Percentiles rank a stretch among this genome's conserved stretches.
Conservation (phyloP, 768 basidiomycete genomes). For the Pleurotus citrinopileatus region DNA sequence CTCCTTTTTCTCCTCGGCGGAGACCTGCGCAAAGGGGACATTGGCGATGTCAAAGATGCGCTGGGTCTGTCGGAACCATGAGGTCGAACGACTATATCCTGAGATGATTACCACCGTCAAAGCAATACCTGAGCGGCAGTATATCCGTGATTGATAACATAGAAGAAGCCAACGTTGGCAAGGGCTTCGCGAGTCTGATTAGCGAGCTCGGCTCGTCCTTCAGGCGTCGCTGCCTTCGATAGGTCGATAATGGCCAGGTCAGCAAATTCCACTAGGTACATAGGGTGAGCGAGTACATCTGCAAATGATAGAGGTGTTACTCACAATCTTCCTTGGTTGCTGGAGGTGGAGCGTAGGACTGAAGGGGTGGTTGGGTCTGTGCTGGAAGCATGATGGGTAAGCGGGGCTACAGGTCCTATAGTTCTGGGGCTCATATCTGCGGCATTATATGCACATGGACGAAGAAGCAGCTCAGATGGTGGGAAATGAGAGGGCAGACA, state of each 20-base stretch:
- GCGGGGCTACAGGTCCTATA: too few species aligned
- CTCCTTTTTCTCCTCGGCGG: constrained; percentile 37
- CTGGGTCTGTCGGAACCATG: constrained; percentile 26
- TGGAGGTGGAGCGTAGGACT: constrained; percentile 33
- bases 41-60: constrained; percentile 48
- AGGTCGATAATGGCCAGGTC: constrained; percentile 54
- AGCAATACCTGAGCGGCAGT: constrained; percentile 31
- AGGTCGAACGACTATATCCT: background rate
- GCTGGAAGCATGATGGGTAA: background rate
- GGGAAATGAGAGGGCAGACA: too few species aligned
- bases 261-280: constrained; percentile 33
- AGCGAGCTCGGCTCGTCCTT: constrained; percentile 36
- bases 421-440: too few species aligned
- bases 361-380: constrained; percentile 24
- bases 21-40: constrained; percentile 37
- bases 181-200: constrained; percentile 44
- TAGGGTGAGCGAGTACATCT: background rate
- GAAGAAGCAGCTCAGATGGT: too few species aligned
- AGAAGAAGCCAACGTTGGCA: constrained; percentile 43
- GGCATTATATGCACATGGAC: background rate
- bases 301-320: constrained; percentile 14
- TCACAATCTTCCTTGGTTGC: constrained; percentile 31
- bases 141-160: constrained; percentile 46
- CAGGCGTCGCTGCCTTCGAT: constrained; percentile 32
- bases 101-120: too few species aligned